Evolutionary conservation across 352 stramenopile genomes (phyloP).

Genomic region (Phytopythium oedochilum): DNA sequence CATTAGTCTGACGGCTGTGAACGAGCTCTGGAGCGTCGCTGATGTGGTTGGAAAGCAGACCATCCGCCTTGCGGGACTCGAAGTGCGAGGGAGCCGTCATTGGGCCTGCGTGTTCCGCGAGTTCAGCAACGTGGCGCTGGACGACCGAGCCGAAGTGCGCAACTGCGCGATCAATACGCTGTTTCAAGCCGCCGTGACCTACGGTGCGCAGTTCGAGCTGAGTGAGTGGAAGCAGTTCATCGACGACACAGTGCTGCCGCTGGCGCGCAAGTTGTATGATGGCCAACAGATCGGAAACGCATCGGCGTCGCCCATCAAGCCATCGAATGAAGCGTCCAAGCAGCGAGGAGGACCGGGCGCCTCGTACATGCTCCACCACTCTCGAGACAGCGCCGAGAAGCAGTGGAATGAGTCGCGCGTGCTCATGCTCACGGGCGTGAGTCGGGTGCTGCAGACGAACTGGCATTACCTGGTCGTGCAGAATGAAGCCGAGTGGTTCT

Average conservation of each 20-base stretch:
- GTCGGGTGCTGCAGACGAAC: conserved; percentile 89
- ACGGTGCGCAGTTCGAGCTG: conserved; percentile 89
- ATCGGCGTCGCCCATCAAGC: background rate
- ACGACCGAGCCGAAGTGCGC: conserved; percentile 92
- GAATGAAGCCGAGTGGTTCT: conserved; percentile 41
- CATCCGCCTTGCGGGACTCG: conserved; percentile 5
- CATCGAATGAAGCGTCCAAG: conserved; percentile 14
- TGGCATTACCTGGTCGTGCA: conserved; percentile 62
- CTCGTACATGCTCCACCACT: conserved; percentile 92
- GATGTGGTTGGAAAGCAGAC: conserved; percentile 77
- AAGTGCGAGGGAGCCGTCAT: conserved; percentile 1
- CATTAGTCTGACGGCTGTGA: conserved; percentile 96
- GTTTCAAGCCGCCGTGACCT: conserved; percentile 95
- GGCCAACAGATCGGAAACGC: conserved; percentile 9
- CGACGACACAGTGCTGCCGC: conserved; percentile 91
- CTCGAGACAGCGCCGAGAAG: conserved; percentile 93
- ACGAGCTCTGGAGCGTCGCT: conserved; percentile 94
- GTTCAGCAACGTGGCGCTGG: conserved; percentile 86
- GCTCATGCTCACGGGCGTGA: conserved; percentile 92
- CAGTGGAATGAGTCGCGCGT: conserved; percentile 97
- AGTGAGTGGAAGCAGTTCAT: conserved; percentile 92
- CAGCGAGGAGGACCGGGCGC: conserved; percentile 1
- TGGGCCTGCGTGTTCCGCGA: conserved; percentile 76
- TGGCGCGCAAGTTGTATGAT: conserved; percentile 66
- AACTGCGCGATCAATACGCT: conserved; percentile 98